Percentiles rank a stretch among this genome's conserved stretches.
Evolutionary conservation across 352 stramenopile species (phyloP).

Genomic region (Globisporangium sylvaticum): DNA sequence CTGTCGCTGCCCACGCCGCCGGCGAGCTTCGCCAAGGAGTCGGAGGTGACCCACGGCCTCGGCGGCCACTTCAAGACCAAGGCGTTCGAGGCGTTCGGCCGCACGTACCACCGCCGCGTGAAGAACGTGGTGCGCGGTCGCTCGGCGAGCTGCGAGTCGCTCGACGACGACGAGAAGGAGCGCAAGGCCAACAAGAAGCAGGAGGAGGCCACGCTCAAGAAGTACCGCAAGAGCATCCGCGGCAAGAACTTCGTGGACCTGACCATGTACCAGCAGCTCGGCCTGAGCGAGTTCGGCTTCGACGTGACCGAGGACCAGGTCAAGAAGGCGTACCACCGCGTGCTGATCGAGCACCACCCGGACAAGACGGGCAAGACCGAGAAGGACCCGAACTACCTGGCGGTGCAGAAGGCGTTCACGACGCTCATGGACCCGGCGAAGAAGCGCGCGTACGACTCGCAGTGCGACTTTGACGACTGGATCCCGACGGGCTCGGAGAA

Average conservation of each 20-base stretch:
- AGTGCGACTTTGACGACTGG: conserved; percentile 85
- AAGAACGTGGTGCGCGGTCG: conserved; percentile 73
- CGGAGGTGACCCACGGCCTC: conserved; percentile 47
- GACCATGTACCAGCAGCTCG: conserved; percentile 87
- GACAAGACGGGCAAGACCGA: conserved; percentile 88
- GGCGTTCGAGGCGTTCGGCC: conserved; percentile 67
- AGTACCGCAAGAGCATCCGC: conserved; percentile 78
- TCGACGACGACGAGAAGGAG: conserved; percentile 60
- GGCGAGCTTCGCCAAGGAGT: conserved; percentile 41
- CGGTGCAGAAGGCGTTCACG: conserved; percentile 78
- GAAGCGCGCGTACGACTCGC: conserved; percentile 83
- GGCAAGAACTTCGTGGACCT: conserved; percentile 81
- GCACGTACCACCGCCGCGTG: conserved; percentile 66
- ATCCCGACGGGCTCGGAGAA: conserved; percentile 77
- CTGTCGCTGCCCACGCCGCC: conserved; percentile 63
- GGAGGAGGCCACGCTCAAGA: conserved; percentile 63
- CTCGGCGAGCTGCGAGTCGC: conserved; percentile 70
- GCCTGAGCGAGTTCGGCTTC: conserved; percentile 69
- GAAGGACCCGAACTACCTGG: conserved; percentile 88
- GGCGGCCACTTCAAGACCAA: conserved; percentile 77
- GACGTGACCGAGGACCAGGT: conserved; percentile 80
- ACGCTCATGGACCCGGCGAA: conserved; percentile 80
- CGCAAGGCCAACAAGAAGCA: conserved; percentile 61
- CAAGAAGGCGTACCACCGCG: conserved; percentile 87
- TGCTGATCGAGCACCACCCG: conserved; percentile 86